Conservation (phyloP, 331 rosid genomes). For the Cydonia oblonga region DNA sequence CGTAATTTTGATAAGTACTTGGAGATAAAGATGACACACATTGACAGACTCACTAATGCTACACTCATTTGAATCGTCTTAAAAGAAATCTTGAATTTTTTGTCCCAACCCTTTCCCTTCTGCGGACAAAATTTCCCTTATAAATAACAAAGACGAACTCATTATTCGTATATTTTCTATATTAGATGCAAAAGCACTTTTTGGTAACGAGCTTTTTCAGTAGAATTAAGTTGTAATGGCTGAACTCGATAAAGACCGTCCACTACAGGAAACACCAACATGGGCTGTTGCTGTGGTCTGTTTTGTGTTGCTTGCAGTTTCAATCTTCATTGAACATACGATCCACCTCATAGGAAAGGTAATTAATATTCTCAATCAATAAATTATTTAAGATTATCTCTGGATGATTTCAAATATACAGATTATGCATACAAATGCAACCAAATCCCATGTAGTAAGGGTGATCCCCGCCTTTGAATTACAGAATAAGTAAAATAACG, state of each 20-base stretch:
- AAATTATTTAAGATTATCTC: neutral
- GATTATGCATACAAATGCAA: neutral
- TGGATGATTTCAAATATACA: neutral
- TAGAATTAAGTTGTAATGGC: neutral
- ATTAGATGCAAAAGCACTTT: neutral
- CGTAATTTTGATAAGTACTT: neutral
- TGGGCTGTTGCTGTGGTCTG: constrained; percentile 92
- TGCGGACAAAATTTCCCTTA: neutral
- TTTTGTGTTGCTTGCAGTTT: constrained; percentile 51
- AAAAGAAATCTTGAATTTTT: neutral
- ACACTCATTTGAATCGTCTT: too few species aligned
- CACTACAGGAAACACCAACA: constrained; percentile 61
- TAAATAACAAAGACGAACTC: neutral
- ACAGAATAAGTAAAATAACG: neutral
- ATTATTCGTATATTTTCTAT: too few species aligned
- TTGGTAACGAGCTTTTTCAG: neutral
- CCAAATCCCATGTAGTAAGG: neutral
- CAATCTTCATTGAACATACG: constrained; percentile 51
- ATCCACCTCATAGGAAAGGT: constrained; percentile 56
- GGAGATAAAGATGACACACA: neutral
- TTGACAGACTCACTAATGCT: neutral
- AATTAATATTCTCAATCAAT: neutral
- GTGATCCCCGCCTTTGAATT: neutral
- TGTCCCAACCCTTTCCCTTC: neutral
- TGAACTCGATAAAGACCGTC: constrained; percentile 17